Base-by-base conservation (phyloP, 352 stramenopile genomes). In the Phytophthora hybrid region DNA sequence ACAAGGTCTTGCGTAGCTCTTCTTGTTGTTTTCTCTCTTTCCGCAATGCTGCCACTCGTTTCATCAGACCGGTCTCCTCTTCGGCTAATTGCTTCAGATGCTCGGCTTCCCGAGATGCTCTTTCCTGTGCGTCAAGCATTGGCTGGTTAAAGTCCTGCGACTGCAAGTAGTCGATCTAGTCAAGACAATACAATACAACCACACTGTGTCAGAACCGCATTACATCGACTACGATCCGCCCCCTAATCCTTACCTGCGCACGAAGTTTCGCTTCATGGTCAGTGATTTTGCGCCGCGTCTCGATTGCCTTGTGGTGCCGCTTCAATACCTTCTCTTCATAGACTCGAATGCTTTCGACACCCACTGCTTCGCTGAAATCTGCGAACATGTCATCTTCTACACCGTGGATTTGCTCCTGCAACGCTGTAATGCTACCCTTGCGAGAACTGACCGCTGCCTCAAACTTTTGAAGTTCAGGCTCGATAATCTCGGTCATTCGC, bases 261-360 rank as follows among this genome's bases (percentile, higher is more conserved):
- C 90, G 69, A 7, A 97, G 73, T 73, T 97, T 97, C n/a, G 85
- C 76, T 79, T 93, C 88, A 47, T 97, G 89, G 53, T 92, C 84
- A 4, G 84, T 81, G 41, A 95, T 89, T 67, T 88, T 90, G 19
- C 86, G 89, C 23, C 85, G 82, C 61, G 81, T 93, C 8, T 93
- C 84, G 51, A 88, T 76, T n/a, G 84, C 76, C 32, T 92, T 81
- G 31, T 92, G 78, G 44, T 93, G 87, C 3, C 87, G 86, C 74
- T 98, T 97, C 3, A 98, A 75, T 11, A 98, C 94, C 19, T 92
- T 97, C 65, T 98, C 93, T 80, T 99, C 96, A 72, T 99, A 99
- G 7, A 94, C 79, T 23, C 90, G 89, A 55, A 97, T 95, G 61
- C 85, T 97, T 23, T 83, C 69, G 16, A 97, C 82, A 13, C 90